These are phyloP conservation scores for Talaromyces pinophilus DNA, from an alignment of 2,329 filamentous ascomycete genomes.

Conservation along the genomic window DNA sequence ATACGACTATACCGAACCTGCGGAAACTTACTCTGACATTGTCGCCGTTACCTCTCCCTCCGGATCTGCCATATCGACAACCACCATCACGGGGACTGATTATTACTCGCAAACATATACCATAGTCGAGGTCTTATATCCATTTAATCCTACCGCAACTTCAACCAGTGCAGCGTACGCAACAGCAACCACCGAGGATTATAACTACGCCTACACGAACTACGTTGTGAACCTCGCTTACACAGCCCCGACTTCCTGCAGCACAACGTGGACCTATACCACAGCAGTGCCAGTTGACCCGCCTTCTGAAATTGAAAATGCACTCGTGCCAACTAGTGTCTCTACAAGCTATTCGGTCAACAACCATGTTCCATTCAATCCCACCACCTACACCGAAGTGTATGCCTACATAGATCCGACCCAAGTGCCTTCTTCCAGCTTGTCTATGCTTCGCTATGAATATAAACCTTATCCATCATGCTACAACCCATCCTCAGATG, in stretches of 20 bases:
- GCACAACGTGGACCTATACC: conserved; percentile 32
- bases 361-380: conserved; percentile 28
- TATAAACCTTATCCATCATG: conserved; percentile 22
- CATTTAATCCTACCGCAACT: conserved; percentile 29
- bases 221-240: conserved; percentile 34
- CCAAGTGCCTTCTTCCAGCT: conserved; percentile 30
- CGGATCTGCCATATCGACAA: conserved; percentile 30
- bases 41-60: conserved; percentile 29
- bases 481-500: conserved; percentile 12
- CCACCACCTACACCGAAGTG: conserved; percentile 31
- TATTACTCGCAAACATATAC: conserved; percentile 26
- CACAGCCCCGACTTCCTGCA: conserved; percentile 33
- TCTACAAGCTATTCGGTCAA: conserved; percentile 30
- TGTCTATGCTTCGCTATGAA: conserved; percentile 29
- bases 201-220: conserved; percentile 25
- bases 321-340: conserved; percentile 29
- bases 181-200: background rate
- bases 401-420: conserved; percentile 33
- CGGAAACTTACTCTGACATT: conserved; percentile 25
- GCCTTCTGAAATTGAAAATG: conserved; percentile 24
- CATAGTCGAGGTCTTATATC: conserved; percentile 33
- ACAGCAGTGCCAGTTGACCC: conserved; percentile 28
- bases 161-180: conserved; percentile 16
- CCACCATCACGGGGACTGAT: conserved; percentile 26
- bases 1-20: conserved; percentile 9